Conservation (phyloP, 2,329 filamentous ascomycete species). For the Huntiella abstrusa region DNA sequence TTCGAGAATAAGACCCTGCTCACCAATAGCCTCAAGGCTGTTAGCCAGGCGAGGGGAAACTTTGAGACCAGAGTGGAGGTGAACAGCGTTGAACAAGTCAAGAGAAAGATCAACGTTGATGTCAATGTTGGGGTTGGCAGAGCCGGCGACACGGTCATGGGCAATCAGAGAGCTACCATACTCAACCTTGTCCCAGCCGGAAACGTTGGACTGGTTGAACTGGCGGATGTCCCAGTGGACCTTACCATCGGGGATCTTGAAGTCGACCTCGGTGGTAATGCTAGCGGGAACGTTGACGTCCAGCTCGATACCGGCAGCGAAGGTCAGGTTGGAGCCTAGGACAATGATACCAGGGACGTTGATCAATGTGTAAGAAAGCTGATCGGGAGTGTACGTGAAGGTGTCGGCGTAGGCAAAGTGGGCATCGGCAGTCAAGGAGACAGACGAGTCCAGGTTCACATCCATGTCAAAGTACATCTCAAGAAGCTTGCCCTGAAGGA, state of each 20-base stretch:
- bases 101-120: slow-evolving; percentile 20
- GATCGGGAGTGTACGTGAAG: slow-evolving; percentile 18
- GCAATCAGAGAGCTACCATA: slow-evolving; percentile 20
- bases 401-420: slow-evolving; percentile 18
- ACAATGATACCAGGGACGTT: slow-evolving; percentile 23
- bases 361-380: slow-evolving; percentile 20
- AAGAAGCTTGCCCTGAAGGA: neutral
- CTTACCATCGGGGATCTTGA: slow-evolving; percentile 19
- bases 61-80: neutral
- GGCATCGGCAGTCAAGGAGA: slow-evolving; percentile 20
- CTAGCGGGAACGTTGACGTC: slow-evolving; percentile 18
- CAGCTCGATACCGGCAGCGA: slow-evolving; percentile 20
- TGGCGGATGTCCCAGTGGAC: slow-evolving; percentile 23
- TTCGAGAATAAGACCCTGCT: slow-evolving; percentile 1
- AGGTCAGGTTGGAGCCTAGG: slow-evolving; percentile 20
- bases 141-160: slow-evolving; percentile 17
- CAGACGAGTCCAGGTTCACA: slow-evolving; percentile 19
- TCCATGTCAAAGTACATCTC: slow-evolving; percentile 25
- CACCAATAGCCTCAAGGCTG: neutral
- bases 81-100: slow-evolving; percentile 16
- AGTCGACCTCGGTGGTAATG: slow-evolving; percentile 17
- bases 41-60: slow-evolving; percentile 1
- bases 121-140: slow-evolving; percentile 15
- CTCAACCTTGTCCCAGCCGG: slow-evolving; percentile 19
- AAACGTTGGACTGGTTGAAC: slow-evolving; percentile 15